These are phyloP conservation scores for Exophiala xenobiotica DNA, from an alignment of 2,329 filamentous ascomycete genomes.

Conservation along the genomic window DNA sequence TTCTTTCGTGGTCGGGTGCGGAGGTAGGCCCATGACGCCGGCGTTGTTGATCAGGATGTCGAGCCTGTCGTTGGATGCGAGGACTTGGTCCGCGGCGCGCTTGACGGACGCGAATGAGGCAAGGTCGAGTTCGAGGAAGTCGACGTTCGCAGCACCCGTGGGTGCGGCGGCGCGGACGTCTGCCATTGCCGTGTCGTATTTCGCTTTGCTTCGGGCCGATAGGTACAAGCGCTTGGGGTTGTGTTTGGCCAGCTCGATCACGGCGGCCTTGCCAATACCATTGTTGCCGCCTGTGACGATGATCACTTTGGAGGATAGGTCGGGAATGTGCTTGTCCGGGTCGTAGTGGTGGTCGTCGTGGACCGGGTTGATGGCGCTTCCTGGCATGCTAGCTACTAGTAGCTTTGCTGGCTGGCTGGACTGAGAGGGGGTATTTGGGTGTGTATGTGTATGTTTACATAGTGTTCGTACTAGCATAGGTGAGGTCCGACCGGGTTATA, in stretches of 20 bases:
- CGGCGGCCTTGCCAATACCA: conserved; percentile 48
- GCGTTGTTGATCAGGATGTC: conserved; percentile 51
- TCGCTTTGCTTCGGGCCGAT: conserved; percentile 39
- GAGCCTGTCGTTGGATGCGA: conserved; percentile 35
- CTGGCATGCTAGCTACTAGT: not conserved
- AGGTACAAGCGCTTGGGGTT: conserved; percentile 41
- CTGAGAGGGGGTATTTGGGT: no score
- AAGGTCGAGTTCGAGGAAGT: conserved; percentile 41
- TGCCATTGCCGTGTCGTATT: conserved; percentile 36
- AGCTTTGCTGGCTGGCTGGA: not conserved
- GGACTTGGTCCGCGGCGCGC: conserved; percentile 41
- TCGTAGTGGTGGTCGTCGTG: conserved; percentile 1
- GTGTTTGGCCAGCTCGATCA: conserved; percentile 44
- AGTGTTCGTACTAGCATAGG: no score
- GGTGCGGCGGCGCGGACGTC: conserved; percentile 36
- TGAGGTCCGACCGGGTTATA: no score
- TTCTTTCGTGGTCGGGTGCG: conserved; percentile 42
- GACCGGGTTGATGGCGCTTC: not conserved
- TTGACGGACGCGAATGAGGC: conserved; percentile 33
- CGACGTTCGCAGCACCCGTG: conserved; percentile 31
- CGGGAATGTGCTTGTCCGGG: conserved; percentile 34
- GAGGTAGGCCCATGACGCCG: conserved; percentile 45
- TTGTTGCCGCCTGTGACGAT: conserved; percentile 52
- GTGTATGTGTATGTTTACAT: no score
- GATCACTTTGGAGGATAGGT: conserved; percentile 44